Evolutionary conservation across 306 rosid species (phyloP), one percentile per base, ranked within the genome.

Genomic region (Crotalaria pallida): DNA sequence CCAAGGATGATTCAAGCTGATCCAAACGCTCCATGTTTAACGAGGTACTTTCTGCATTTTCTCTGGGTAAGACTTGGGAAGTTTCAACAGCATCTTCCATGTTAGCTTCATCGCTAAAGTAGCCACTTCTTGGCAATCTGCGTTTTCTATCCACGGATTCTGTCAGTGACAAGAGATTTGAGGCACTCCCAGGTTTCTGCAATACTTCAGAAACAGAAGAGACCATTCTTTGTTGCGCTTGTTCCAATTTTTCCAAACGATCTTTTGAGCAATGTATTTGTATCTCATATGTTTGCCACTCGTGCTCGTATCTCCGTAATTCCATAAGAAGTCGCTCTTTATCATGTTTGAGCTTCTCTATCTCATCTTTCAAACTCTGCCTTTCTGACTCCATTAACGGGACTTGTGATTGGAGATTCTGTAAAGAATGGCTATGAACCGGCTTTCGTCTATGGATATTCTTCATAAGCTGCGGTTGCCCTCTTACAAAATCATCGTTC

Each of bases 381-480:
- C 84, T 84, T 73, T 94, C 99, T 0, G 90, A 77, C 64, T 94
- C 97, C 1, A 72, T 60, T 10, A 91, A 13, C 1, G 81, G 88
- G 23, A 34, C 80, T 58, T 87, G 96, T 26, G 83, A 81, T 64
- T 83, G 97, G 16, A 84, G 72, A 81, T 88, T 94, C 84, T 71
- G 96, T 58, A 83, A 48, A 71, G 97, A 94, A 86, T 94, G 99
- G 56, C 99, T 91, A 77, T 94, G 99, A 47, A 94, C 92, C 0
- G 99, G 97, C 81, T 94, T 94, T 62, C 97, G 75, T 74, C 99
- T 87, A 67, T 91, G 96, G 57, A 94, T 94, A 19, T 83, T 86
- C 87, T 87, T 94, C 86, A 94, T 58, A 40, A 84, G 89, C 52
- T 91, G 88, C 13, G 96, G 97, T 68, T 89, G 63, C 52, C 97